Conservation (phyloP, 2,329 filamentous ascomycete species). For the Hypoxylon sp. region DNA sequence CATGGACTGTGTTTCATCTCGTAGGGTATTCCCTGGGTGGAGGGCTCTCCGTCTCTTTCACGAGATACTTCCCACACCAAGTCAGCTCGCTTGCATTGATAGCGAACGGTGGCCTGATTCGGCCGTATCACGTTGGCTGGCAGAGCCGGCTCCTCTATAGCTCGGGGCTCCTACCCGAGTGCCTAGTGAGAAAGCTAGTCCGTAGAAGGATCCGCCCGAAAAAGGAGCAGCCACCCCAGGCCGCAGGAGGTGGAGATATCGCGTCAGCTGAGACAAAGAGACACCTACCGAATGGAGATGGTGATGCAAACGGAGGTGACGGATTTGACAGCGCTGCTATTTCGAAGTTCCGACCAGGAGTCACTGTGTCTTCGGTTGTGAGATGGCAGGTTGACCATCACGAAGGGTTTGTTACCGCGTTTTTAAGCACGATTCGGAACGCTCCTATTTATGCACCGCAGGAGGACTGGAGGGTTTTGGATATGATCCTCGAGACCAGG, state of each 20-base stretch:
- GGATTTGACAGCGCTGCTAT: constrained; percentile 65
- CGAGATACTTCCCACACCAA: constrained; percentile 76
- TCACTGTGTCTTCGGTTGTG: constrained; percentile 75
- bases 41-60: constrained; percentile 78
- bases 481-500: constrained; percentile 60
- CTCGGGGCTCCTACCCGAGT: constrained; percentile 71
- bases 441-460: constrained; percentile 78
- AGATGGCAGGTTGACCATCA: constrained; percentile 79
- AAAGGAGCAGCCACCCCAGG: constrained; percentile 10
- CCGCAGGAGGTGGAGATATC: constrained; percentile 40
- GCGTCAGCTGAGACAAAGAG: constrained; percentile 47
- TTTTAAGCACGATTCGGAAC: constrained; percentile 78
- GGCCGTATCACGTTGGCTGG: constrained; percentile 73
- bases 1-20: constrained; percentile 76
- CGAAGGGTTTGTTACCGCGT: constrained; percentile 76
- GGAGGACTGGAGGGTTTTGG: constrained; percentile 72
- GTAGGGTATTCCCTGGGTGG: constrained; percentile 87
- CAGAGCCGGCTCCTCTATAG: constrained; percentile 75
- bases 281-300: constrained; percentile 52
- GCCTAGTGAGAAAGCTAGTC: constrained; percentile 63
- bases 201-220: constrained; percentile 53
- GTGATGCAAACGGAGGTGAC: constrained; percentile 57
- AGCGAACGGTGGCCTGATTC: constrained; percentile 78
- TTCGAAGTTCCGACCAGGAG: constrained; percentile 64
- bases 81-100: constrained; percentile 76